Percentiles rank a stretch among this genome's conserved stretches.
These are phyloP conservation scores for Volvox reticuliferus DNA, from an alignment of 139 green algal genomes.

Conservation along the genomic window DNA sequence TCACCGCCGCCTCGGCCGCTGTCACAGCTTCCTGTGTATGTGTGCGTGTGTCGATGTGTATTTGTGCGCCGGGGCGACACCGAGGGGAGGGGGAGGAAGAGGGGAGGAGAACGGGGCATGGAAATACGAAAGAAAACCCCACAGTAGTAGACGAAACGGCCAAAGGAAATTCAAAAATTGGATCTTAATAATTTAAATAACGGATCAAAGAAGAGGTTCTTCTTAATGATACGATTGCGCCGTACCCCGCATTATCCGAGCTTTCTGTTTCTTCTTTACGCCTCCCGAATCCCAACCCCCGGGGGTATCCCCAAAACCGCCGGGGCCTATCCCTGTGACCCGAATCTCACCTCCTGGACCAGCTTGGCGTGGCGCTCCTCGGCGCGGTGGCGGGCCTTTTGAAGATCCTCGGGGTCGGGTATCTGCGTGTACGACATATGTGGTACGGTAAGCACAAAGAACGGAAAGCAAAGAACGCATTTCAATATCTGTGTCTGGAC, in stretches of 20 bases:
- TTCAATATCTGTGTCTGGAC: no score
- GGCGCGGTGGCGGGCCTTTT: not conserved
- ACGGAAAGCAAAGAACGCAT: no score
- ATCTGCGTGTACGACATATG: not conserved
- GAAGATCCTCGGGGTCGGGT: constrained; percentile 30
- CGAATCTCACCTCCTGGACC: not conserved
- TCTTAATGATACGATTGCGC: no score
- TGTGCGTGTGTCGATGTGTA: no score
- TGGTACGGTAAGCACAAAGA: no score
- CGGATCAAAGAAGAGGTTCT: no score
- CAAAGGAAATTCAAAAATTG: no score
- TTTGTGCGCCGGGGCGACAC: not conserved
- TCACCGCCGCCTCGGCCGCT: not conserved
- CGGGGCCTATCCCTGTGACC: not conserved
- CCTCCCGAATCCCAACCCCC: not conserved
- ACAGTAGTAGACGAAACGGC: no score
- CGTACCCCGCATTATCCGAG: no score
- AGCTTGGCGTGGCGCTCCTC: constrained; percentile 22
- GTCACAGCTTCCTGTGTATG: not conserved
- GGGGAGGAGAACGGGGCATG: not conserved
- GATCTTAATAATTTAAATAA: no score
- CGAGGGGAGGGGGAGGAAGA: not conserved
- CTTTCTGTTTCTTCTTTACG: no score
- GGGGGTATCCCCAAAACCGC: not conserved
- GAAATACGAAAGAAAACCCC: no score